A percentile compares a stretch with the other conserved stretches of the same genome.
Evolutionary conservation across 371 early-diverging fungal species (phyloP).

Genomic region (Mortierella sp.): DNA sequence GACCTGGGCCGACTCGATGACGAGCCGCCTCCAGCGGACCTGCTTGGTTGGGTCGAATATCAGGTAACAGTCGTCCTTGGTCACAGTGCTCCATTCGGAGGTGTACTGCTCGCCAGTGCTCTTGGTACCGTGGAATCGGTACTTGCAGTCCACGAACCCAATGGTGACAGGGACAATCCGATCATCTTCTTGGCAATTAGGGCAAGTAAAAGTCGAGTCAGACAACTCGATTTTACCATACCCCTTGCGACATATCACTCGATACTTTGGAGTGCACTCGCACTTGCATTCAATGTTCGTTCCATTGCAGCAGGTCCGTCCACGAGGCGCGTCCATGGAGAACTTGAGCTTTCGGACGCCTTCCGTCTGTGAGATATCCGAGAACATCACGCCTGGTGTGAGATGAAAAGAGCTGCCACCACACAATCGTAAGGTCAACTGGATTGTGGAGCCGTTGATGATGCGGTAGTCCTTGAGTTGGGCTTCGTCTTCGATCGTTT

Average conservation of each 20-base stretch:
- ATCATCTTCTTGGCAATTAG: conserved; percentile 5
- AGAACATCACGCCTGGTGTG: background rate
- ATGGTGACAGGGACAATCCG: conserved; percentile 6
- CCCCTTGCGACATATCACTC: background rate
- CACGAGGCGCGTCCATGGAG: background rate
- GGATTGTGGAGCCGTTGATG: conserved; percentile 80
- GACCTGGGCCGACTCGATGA: conserved; percentile 10
- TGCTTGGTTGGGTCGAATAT: conserved; percentile 2
- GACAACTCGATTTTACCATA: conserved; percentile 14
- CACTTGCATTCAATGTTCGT: conserved; percentile 16
- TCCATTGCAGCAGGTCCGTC: background rate
- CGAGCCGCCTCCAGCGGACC: conserved; percentile 7
- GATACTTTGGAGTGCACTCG: conserved; percentile 5
- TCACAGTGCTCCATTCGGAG: conserved; percentile 5
- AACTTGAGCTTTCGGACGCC: background rate
- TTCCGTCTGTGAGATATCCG: conserved; percentile 6
- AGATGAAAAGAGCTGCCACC: conserved; percentile 60
- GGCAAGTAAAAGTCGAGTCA: background rate
- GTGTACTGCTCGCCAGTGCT: conserved; percentile 4
- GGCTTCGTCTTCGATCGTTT: conserved; percentile 85
- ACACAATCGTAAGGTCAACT: conserved; percentile 84
- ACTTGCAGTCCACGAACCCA: conserved; percentile 18
- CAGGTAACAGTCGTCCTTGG: conserved; percentile 3
- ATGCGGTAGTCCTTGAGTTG: conserved; percentile 44
- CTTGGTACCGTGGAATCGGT: conserved; percentile 23